phyloP scores from a whole-genome alignment of 169 alveolate species.

The Plasmodium berghei region DNA sequence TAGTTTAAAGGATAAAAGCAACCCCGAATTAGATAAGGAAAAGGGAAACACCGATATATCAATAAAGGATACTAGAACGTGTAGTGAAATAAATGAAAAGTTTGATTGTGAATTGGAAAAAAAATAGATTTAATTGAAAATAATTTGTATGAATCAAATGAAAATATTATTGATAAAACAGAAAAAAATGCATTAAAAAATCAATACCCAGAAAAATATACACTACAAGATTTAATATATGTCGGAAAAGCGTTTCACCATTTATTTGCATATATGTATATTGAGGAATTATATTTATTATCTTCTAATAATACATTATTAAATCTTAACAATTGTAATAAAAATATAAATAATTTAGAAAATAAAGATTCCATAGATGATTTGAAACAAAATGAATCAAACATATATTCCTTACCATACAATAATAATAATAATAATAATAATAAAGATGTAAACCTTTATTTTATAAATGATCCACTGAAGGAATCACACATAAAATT shows the following conservation, averaged over 20 bases:
- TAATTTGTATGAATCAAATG: slow-evolving; percentile 50
- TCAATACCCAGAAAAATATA: slow-evolving; percentile 49
- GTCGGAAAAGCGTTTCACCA: slow-evolving; percentile 73
- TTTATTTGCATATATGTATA: slow-evolving; percentile 73
- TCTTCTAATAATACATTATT: slow-evolving; percentile 50
- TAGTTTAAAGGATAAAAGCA: background rate
- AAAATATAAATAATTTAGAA: background rate
- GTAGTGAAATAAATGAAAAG: background rate
- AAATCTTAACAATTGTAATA: slow-evolving; percentile 21
- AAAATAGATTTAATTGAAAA: slow-evolving; percentile 20
- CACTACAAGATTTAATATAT: slow-evolving; percentile 46
- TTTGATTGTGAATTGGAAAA: slow-evolving; percentile 1
- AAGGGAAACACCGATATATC: background rate
- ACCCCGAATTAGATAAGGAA: background rate
- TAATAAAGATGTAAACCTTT: slow-evolving; percentile 52
- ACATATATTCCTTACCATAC: slow-evolving; percentile 2
- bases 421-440: slow-evolving; percentile 36
- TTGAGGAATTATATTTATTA: slow-evolving; percentile 69
- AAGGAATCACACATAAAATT: slow-evolving; percentile 40
- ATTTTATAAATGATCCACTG: slow-evolving; percentile 32
- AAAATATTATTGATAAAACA: slow-evolving; percentile 38
- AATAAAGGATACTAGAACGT: background rate
- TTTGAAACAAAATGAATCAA: background rate
- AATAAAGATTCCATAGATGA: background rate
- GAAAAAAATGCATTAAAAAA: slow-evolving; percentile 32